Evolutionary conservation across 129 eudicot species (phyloP).

Genomic region (Erigeron canadensis): DNA sequence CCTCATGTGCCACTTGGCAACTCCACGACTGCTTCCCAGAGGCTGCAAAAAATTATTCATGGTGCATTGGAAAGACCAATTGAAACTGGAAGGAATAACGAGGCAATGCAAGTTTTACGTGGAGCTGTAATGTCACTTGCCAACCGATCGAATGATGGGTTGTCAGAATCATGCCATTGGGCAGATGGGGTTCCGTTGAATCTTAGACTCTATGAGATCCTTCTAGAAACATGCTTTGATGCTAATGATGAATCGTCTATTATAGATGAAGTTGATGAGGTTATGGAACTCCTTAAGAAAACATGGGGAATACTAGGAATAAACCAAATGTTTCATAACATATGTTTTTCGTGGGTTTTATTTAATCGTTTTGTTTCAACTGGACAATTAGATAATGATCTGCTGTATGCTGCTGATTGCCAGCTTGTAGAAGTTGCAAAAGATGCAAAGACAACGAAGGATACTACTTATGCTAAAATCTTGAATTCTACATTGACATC

Average conservation of each 20-base stretch:
- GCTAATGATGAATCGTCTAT: conserved; percentile 68
- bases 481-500: conserved; percentile 80
- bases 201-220: conserved; percentile 81
- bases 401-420: conserved; percentile 86
- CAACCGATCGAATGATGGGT: conserved; percentile 73
- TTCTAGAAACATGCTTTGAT: conserved; percentile 92
- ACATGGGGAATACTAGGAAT: conserved; percentile 91
- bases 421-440: conserved; percentile 92
- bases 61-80: conserved; percentile 77
- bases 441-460: conserved; percentile 89
- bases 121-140: conserved; percentile 80
- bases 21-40: conserved; percentile 64
- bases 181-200: conserved; percentile 93
- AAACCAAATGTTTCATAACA: conserved; percentile 88
- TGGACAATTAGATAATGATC: conserved; percentile 74
- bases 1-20: conserved; percentile 76
- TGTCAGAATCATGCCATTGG: conserved; percentile 81
- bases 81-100: conserved; percentile 93
- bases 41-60: conserved; percentile 69
- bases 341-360: conserved; percentile 88
- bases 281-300: conserved; percentile 93
- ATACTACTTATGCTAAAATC: conserved; percentile 67
- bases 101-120: conserved; percentile 88
- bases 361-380: conserved; percentile 90
- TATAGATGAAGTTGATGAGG: conserved; percentile 88